Evolutionary conservation across 2,329 filamentous ascomycete species (phyloP).

Genomic region (Neonectria coccinea): DNA sequence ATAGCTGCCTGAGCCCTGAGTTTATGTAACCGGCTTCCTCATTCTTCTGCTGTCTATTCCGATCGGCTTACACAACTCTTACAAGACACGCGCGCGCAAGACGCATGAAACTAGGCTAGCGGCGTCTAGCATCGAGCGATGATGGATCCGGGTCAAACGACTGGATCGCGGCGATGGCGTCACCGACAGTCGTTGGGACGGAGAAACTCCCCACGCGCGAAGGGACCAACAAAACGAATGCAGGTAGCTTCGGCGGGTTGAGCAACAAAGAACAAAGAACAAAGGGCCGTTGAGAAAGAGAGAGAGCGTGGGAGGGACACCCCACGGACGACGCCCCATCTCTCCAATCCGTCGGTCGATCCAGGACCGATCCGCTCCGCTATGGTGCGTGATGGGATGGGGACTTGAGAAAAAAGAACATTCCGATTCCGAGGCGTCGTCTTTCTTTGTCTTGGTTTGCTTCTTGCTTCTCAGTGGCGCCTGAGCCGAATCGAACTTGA

Average conservation of each 20-base stretch:
- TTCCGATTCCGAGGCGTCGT: no score
- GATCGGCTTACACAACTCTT: background rate
- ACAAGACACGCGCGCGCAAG: background rate
- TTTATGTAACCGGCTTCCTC: background rate
- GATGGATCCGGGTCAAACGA: slow-evolving; percentile 20
- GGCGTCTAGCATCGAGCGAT: slow-evolving; percentile 12
- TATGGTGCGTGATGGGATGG: slow-evolving; percentile 1
- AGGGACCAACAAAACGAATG: background rate
- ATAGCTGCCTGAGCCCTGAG: background rate
- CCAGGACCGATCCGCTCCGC: slow-evolving; percentile 7
- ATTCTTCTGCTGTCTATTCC: background rate
- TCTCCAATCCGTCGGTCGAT: slow-evolving; percentile 5
- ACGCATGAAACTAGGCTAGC: background rate
- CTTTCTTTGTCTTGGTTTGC: background rate
- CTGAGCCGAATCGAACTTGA: slow-evolving; percentile 21
- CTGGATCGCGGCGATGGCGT: slow-evolving; percentile 32
- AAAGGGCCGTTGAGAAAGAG: no score
- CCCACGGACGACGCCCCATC: slow-evolving; percentile 11
- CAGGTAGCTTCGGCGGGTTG: no score
- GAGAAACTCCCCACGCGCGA: slow-evolving; percentile 17
- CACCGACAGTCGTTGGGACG: slow-evolving; percentile 31
- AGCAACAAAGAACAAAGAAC: no score
- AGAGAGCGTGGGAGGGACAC: background rate
- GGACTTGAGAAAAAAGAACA: background rate
- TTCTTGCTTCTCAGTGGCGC: no score